Evolutionary conservation across 768 basidiomycete species (phyloP), one percentile per base, ranked within the genome.

Genomic region (Xerocomus spinulosus): DNA sequence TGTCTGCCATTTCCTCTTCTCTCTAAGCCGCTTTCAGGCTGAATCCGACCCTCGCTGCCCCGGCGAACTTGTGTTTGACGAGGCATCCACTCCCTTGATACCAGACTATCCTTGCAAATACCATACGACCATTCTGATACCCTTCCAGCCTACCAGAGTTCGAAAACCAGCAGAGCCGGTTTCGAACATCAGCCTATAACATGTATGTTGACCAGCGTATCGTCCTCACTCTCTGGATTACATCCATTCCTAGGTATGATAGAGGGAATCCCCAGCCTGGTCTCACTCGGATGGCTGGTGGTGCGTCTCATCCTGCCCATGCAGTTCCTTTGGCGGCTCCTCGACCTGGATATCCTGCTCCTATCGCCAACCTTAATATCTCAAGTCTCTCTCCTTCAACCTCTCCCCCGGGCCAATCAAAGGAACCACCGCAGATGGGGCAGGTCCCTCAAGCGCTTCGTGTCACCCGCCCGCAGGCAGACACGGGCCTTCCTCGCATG

Each of bases 311-410:
- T 44, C 62, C 69, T 3, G 54, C 67, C 14, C 52, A 61, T 4
- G 56, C 66, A 42, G 60, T 73, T 38, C 72, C 75, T 9, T 79
- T 88, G 52, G 84, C 80, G 4, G 81, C 85, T 3, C 87, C 86
- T 21, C 76, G 76, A 30, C 86, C 87, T 4, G 86, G 87, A 6
- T 89, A 89, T 55, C 78, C 83, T 25, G 79, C 83, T 3, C 82
- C 83, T 28, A 77, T 87, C 24, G 71, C 83, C 13, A 83, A 79
- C 2, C 76, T 87, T 28, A 82, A 79, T 53, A 68, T 85, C 25
- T 67, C 78, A 5, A 76, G 71, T 35, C 79, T 78, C 2, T 68
- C 70, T 24, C 70, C 73, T 2, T 63, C 71, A 12, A 70, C 73
- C 6, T 60, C 64, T 30, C 69, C 74, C 17, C 50, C 57, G 21